phyloP scores from a whole-genome alignment of 2,329 filamentous ascomycete genomes.

The Conoideocrella luteorostrata region DNA sequence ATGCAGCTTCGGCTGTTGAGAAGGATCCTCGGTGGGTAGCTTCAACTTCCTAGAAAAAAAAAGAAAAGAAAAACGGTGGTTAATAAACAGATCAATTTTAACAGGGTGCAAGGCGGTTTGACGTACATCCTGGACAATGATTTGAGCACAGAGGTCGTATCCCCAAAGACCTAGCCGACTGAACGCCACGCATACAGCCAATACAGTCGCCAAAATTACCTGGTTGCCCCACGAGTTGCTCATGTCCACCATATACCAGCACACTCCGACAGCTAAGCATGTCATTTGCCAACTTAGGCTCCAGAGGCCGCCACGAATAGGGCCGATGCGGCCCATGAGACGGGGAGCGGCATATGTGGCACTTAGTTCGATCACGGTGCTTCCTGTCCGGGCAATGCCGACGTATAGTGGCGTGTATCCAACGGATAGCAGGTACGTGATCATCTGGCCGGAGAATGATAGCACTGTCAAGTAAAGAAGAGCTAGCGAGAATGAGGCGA shows the following conservation, averaged over 20 bases:
- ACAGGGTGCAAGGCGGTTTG: too few species aligned
- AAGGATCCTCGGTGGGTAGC: conserved; percentile 57
- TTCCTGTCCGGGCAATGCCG: conserved; percentile 45
- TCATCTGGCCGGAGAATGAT: conserved; percentile 55
- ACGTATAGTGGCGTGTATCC: conserved; percentile 47
- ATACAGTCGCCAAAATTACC: conserved; percentile 35
- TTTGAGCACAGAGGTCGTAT: conserved; percentile 54
- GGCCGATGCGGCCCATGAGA: conserved; percentile 48
- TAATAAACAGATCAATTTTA: too few species aligned
- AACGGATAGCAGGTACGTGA: conserved; percentile 53
- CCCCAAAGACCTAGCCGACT: conserved; percentile 57
- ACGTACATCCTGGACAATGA: conserved; percentile 54
- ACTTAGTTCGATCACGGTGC: conserved; percentile 49
- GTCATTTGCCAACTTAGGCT: conserved; percentile 61
- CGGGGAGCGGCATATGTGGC: conserved; percentile 55
- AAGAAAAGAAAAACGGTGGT: neutral
- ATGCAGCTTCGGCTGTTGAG: conserved; percentile 59
- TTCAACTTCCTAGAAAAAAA: conserved; percentile 52
- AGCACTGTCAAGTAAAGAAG: conserved; percentile 58
- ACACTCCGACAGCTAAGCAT: conserved; percentile 38
- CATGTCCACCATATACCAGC: conserved; percentile 2
- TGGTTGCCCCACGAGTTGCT: conserved; percentile 20
- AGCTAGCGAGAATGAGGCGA: conserved; percentile 53
- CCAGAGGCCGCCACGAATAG: conserved; percentile 64
- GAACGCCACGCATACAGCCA: conserved; percentile 45